Base-by-base conservation (phyloP, 805 yeast genomes). In the Ogataea ganodermae region DNA sequence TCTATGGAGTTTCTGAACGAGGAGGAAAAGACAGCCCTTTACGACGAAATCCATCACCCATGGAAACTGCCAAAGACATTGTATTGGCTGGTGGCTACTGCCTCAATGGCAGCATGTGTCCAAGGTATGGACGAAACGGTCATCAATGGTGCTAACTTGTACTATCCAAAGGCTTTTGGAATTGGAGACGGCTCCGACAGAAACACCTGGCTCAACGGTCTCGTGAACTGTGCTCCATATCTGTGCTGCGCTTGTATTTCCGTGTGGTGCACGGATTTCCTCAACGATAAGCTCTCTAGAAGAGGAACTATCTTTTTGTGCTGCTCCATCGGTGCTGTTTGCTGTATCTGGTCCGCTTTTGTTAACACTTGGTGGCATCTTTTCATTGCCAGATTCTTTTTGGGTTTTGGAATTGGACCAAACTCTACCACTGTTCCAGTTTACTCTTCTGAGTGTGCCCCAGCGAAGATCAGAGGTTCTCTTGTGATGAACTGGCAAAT, bases 51-150 rank as follows among this genome's bases (percentile, higher is more conserved):
- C 31, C 66, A 71, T 27, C 75, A 73, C 42, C 77, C 75, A 16
- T 79, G 75, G 79, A 66, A 63, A 39, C 49, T 77, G 31, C 81
- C 70, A 31, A 55, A 59, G 12, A 79, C 73, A 44, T 67, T 84
- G 58, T 63, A 78, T 51, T 79, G 71, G 49, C 77, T 84, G 44
- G 80, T 84, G 42, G 76, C 81, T 13, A 75, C 83, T 51, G 81
- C 85, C 17, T 83, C 89, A 1, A 75, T 84, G 79, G 85, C 86
- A 42, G 91, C 90, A 13, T 86, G 87, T 27, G 85, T 84, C 31
- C 89, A 84, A 63, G 90, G 91, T 65, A 84, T 85, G 83, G 90
- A 84, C 66, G 89, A 84, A 63, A 72, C 87, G 7, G 89, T 85
- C 23, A 79, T 84, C 51, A 84, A 83, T 57, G 91, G 91, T 57